phyloP scores from a whole-genome alignment of 495 filamentous ascomycete species.

The Penicillium riverlandense region DNA sequence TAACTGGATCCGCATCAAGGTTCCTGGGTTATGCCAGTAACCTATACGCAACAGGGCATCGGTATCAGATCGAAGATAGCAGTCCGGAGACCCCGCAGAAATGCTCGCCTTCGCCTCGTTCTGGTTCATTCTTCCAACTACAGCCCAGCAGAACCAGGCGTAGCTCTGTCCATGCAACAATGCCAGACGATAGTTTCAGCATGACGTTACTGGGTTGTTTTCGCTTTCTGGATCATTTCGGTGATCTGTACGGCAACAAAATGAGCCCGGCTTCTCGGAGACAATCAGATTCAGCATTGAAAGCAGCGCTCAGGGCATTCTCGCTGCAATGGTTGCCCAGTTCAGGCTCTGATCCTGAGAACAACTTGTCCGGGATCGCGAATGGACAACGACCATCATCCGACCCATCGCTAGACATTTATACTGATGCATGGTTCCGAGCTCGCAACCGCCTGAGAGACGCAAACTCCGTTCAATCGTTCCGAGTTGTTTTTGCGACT shows the following conservation, averaged over 20 bases:
- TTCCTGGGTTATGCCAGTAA: constrained; percentile 18
- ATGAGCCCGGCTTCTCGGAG: constrained; percentile 2
- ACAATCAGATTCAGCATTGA: constrained; percentile 11
- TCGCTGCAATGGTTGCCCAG: constrained; percentile 19
- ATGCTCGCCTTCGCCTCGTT: not conserved
- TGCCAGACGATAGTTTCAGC: not conserved
- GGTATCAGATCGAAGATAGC: constrained; percentile 10
- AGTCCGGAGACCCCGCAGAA: not conserved
- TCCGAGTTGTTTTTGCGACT: constrained; percentile 9
- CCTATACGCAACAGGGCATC: constrained; percentile 7
- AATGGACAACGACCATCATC: not conserved
- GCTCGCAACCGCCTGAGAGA: constrained; percentile 3
- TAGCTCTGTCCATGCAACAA: not conserved
- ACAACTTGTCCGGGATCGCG: not conserved
- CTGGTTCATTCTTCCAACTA: too few relatives aligned
- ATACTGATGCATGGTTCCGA: constrained; percentile 11
- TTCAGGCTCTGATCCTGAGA: not conserved
- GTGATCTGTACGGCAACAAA: constrained; percentile 16
- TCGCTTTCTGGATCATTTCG: constrained; percentile 22
- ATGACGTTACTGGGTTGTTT: constrained; percentile 13
- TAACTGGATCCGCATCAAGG: constrained; percentile 13
- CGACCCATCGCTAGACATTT: constrained; percentile 1
- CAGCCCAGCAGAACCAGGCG: too few relatives aligned
- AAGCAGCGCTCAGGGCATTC: constrained; percentile 11
- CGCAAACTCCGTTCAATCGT: constrained; percentile 6